Percentiles rank a stretch among this genome's conserved stretches.
phyloP scores from a whole-genome alignment of 495 filamentous ascomycete species.

The Penicillium diatomitis region DNA sequence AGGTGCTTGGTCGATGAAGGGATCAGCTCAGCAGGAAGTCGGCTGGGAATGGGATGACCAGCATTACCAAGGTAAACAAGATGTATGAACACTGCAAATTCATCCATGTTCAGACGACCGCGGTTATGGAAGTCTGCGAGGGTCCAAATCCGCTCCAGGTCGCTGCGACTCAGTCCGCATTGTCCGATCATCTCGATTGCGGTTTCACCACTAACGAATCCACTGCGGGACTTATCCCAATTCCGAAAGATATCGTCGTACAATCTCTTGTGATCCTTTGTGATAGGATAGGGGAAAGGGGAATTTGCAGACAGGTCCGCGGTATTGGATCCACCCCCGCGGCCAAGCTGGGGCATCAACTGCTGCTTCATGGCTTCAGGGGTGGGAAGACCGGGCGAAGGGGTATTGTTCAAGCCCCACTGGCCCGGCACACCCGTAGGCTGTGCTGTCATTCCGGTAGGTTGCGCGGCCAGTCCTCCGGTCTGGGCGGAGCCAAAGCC shows the following conservation, averaged over 20 bases:
- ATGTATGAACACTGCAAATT: constrained; percentile 99
- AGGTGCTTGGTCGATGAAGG: constrained; percentile 94
- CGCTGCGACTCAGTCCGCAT: constrained; percentile 81
- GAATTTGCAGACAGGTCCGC: constrained; percentile 85
- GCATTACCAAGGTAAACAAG: constrained; percentile 95
- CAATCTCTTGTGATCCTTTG: constrained; percentile 95
- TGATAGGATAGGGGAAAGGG: constrained; percentile 95
- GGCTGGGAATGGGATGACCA: constrained; percentile 87
- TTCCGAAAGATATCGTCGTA: constrained; percentile 94
- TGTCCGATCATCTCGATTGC: constrained; percentile 97
- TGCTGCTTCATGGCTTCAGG: constrained; percentile 88
- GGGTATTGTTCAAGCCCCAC: constrained; percentile 96
- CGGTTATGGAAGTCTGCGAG: constrained; percentile 88
- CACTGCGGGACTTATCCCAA: constrained; percentile 93
- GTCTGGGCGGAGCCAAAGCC: constrained; percentile 59
- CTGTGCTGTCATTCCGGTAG: constrained; percentile 69
- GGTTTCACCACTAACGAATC: constrained; percentile 85
- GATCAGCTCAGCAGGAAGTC: constrained; percentile 85
- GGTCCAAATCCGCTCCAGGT: constrained; percentile 92
- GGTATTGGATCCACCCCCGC: constrained; percentile 87
- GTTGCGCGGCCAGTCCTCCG: constrained; percentile 36
- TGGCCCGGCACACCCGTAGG: constrained; percentile 95
- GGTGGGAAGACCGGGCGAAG: constrained; percentile 80
- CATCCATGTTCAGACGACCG: constrained; percentile 90
- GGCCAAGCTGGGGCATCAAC: constrained; percentile 96